These are phyloP conservation scores for Aspergillus wentii DNA, from an alignment of 495 filamentous ascomycete species.

Conservation along the genomic window DNA sequence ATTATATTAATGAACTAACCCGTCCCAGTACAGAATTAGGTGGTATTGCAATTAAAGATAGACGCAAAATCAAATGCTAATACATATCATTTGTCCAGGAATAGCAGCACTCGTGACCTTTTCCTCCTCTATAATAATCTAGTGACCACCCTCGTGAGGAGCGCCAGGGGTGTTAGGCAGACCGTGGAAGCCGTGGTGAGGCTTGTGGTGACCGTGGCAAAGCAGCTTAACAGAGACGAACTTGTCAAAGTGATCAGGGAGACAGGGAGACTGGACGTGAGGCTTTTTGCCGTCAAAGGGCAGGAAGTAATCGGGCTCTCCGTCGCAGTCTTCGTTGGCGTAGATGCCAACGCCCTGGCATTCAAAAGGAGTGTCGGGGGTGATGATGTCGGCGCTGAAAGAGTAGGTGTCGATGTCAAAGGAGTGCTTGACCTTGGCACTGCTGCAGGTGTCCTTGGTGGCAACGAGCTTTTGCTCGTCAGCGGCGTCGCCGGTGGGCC, in stretches of 20 bases:
- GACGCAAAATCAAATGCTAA: too few species aligned
- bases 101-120: too few species aligned
- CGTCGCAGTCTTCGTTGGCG: conserved; percentile 8
- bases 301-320: conserved; percentile 5
- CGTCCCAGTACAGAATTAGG: too few species aligned
- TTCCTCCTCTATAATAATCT: too few species aligned
- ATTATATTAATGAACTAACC: too few species aligned
- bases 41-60: too few species aligned
- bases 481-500: too few species aligned
- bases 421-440: not conserved
- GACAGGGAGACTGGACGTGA: conserved; percentile 3
- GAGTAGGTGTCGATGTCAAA: conserved; percentile 11
- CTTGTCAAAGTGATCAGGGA: conserved; percentile 7
- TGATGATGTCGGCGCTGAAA: conserved; percentile 6
- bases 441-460: conserved; percentile 8
- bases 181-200: too few species aligned
- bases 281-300: conserved; percentile 1
- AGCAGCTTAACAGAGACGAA: conserved; percentile 6
- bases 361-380: conserved; percentile 1
- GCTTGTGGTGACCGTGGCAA: conserved; percentile 4
- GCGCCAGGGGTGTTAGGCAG: too few species aligned
- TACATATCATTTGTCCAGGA: too few species aligned
- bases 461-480: too few species aligned
- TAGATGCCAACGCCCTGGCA: conserved; percentile 12
- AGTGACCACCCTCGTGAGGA: too few species aligned